Evolutionary conservation across 352 stramenopile species (phyloP), one percentile per base, ranked within the genome.

Genomic region (Pythium dissimile): DNA sequence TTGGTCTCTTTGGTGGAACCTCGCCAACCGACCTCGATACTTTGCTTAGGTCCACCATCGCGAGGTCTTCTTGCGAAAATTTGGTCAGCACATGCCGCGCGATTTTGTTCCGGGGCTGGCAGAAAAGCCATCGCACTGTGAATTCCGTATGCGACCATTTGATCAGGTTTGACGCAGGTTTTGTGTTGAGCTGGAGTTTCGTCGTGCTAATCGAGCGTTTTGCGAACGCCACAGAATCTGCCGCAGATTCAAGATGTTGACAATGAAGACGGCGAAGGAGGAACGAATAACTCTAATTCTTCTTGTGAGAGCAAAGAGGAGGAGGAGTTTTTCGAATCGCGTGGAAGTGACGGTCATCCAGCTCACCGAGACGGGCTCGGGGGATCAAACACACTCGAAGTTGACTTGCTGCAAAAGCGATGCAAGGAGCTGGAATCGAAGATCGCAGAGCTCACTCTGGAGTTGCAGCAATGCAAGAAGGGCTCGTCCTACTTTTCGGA

Each of bases 81-180:
- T 75, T 69, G 86, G 86, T 1, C 83, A 92, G 50, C 86, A 95
- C 50, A 62, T 95, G 20, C 86, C 84, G 12, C 82, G 84, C 15
- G 82, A 94, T 58, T 91, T 95, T 35, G 80, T 93, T 0, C 72
- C 80, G 6, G 86, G 86, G 5, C 62, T 95, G 20, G 84, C 82
- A 1, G 86, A 95, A 57, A 95, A 95, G 45, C 86, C 86, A 5
- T 94, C 86, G 38, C 86, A 95, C 59, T 95, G 86, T 58, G 84
- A 92, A 44, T 92, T 95, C 47, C 79, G 84, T 8, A 95, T 93
- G 84, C 71, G 83, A 13, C 86, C 86, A 23, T 95, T 91, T 66
- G 86, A 95, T 48, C 84, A 81, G 58, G 70, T 78, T 37, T 3
- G 47, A 48, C 42, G 8, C n/a, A 20, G 12, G 16, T 26, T 44